phyloP scores from a whole-genome alignment of 1,284 basidiomycete species.

The Pulveroboletus sp. region DNA sequence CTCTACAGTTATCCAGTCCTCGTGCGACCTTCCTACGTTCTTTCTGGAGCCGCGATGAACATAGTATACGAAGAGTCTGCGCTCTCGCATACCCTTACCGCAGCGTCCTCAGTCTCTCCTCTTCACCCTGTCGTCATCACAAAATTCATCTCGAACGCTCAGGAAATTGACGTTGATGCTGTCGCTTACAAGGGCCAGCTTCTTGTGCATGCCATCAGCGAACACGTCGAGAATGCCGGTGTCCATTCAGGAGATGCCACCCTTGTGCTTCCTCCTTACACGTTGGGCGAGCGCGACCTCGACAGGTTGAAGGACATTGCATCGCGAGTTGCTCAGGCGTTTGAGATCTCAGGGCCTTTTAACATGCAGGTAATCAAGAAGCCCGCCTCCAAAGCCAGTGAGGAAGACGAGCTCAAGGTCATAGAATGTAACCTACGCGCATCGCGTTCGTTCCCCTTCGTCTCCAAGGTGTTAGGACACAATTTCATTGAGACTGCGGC shows the following conservation, averaged over 20 bases:
- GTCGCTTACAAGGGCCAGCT: slow-evolving; percentile 94
- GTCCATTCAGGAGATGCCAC: slow-evolving; percentile 99
- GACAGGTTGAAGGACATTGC: slow-evolving; percentile 90
- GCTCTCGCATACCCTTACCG: slow-evolving; percentile 90
- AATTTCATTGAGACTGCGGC: slow-evolving; percentile 98
- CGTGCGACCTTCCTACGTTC: slow-evolving; percentile 95
- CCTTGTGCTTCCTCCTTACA: slow-evolving; percentile 95
- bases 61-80: slow-evolving; percentile 92
- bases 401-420: slow-evolving; percentile 84
- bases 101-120: slow-evolving; percentile 93
- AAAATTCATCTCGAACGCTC: slow-evolving; percentile 97
- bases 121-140: slow-evolving; percentile 97
- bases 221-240: slow-evolving; percentile 99
- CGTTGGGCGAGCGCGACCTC: slow-evolving; percentile 77
- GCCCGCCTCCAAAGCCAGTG: slow-evolving; percentile 52
- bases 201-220: slow-evolving; percentile 95
- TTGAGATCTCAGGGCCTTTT: slow-evolving; percentile 96
- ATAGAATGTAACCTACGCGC: slow-evolving; percentile 99
- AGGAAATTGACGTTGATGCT: slow-evolving; percentile 98
- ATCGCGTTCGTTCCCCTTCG: slow-evolving; percentile 98
- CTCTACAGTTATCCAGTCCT: slow-evolving; percentile 83
- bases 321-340: slow-evolving; percentile 91
- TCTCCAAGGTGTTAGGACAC: slow-evolving; percentile 95
- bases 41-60: slow-evolving; percentile 99
- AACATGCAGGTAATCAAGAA: slow-evolving; percentile 99